Conservation (phyloP, 352 stramenopile species). For the Ophiocytium majus region DNA sequence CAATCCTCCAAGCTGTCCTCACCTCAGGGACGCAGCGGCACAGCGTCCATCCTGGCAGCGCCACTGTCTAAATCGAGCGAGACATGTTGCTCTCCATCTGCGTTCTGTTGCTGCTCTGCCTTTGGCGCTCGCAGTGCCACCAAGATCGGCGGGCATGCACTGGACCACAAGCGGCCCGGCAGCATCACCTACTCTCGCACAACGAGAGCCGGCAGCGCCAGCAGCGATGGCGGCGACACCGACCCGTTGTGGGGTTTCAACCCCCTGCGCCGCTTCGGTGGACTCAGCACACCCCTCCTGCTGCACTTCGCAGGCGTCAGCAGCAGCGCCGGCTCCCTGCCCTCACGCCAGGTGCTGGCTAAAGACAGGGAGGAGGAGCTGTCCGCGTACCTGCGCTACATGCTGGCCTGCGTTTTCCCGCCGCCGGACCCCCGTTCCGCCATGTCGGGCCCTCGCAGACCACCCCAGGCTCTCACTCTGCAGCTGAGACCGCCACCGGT, state of each 20-base stretch:
- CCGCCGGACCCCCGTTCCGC: background rate
- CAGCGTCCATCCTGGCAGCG: background rate
- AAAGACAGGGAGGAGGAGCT: slow-evolving; percentile 14
- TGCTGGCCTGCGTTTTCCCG: background rate
- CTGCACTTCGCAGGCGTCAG: slow-evolving; percentile 5
- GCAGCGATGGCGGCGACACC: no score
- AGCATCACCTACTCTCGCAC: background rate
- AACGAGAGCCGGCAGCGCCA: background rate
- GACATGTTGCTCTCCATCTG: background rate
- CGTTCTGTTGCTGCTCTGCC: background rate
- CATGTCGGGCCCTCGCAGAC: background rate
- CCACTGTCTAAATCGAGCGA: background rate
- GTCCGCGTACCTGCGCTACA: slow-evolving; percentile 14
- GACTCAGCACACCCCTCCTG: background rate
- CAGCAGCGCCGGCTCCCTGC: background rate
- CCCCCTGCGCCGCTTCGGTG: background rate
- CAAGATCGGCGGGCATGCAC: slow-evolving; percentile 44
- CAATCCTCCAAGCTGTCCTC: background rate
- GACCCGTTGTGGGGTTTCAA: background rate
- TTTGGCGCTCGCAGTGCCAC: slow-evolving; percentile 26
- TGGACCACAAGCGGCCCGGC: slow-evolving; percentile 35
- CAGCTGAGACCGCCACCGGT: background rate
- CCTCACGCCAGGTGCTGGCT: background rate
- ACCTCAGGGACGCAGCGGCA: background rate
- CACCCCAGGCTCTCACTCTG: background rate